These are phyloP conservation scores for Neurospora discreta DNA, from an alignment of 495 filamentous ascomycete species.

Conservation along the genomic window DNA sequence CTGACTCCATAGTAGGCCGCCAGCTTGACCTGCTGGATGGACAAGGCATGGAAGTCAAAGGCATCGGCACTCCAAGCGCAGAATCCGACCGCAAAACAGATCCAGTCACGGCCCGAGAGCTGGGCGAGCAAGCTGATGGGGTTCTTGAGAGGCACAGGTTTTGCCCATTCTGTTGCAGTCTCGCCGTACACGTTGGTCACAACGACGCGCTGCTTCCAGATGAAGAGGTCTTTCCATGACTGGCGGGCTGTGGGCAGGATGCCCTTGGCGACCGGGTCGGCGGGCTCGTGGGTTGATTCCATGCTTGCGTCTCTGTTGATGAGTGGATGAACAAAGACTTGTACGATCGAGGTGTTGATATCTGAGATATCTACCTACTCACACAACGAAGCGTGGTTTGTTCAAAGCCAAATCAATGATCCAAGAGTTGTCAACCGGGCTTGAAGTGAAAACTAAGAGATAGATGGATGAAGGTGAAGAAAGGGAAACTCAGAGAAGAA, in stretches of 20 bases:
- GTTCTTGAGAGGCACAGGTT: conserved; percentile 46
- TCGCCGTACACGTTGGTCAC: conserved; percentile 49
- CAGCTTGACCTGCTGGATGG: conserved; percentile 59
- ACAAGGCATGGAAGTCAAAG: conserved; percentile 69
- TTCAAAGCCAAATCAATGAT: background rate
- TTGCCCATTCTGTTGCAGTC: conserved; percentile 46
- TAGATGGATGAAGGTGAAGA: background rate
- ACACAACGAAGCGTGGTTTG: background rate
- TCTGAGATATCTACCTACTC: background rate
- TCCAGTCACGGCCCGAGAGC: conserved; percentile 45
- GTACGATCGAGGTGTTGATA: background rate
- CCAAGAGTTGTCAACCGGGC: background rate
- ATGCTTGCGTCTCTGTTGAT: background rate
- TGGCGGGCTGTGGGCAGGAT: conserved; percentile 48
- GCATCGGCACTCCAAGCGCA: conserved; percentile 58
- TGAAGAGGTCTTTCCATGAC: conserved; percentile 50
- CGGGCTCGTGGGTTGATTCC: conserved; percentile 32
- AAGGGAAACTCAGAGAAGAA: background rate
- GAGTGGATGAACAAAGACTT: background rate
- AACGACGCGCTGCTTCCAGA: conserved; percentile 54
- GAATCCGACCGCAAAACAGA: conserved; percentile 55
- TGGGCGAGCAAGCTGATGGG: conserved; percentile 49
- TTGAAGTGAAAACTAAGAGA: background rate
- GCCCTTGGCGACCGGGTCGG: conserved; percentile 49
- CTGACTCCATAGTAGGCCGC: conserved; percentile 51